phyloP scores from a whole-genome alignment of 306 rosid species.

The Vicia villosa region DNA sequence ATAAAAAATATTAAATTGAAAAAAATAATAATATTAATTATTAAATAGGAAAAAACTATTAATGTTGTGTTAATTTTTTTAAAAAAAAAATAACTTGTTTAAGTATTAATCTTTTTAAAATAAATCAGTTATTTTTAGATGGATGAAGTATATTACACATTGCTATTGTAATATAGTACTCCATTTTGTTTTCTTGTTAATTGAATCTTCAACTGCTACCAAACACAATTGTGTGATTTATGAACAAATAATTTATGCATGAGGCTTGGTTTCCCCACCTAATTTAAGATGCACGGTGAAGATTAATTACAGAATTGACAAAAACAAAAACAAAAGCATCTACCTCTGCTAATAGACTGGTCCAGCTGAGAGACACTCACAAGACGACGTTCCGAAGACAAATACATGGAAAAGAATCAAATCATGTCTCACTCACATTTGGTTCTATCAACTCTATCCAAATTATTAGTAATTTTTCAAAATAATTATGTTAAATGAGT shows the following conservation, averaged over 20 bases:
- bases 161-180: background rate
- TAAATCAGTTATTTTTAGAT: no score
- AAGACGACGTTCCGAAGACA: background rate
- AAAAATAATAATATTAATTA: no score
- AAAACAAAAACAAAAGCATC: constrained; percentile 24
- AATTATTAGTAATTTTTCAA: no score
- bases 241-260: background rate
- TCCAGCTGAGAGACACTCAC: background rate
- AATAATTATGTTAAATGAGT: no score
- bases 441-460: constrained; percentile 11
- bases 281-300: background rate
- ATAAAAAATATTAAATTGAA: no score
- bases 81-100: no score
- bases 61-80: no score
- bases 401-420: background rate
- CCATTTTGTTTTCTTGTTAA: background rate
- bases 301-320: background rate
- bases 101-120: no score
- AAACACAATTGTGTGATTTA: background rate
- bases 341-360: constrained; percentile 2
- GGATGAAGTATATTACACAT: no score
- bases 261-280: constrained; percentile 17
- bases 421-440: background rate
- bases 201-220: constrained; percentile 7
- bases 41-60: no score